phyloP scores from a whole-genome alignment of 2,329 filamentous ascomycete species.

The Diplodia intermedia region DNA sequence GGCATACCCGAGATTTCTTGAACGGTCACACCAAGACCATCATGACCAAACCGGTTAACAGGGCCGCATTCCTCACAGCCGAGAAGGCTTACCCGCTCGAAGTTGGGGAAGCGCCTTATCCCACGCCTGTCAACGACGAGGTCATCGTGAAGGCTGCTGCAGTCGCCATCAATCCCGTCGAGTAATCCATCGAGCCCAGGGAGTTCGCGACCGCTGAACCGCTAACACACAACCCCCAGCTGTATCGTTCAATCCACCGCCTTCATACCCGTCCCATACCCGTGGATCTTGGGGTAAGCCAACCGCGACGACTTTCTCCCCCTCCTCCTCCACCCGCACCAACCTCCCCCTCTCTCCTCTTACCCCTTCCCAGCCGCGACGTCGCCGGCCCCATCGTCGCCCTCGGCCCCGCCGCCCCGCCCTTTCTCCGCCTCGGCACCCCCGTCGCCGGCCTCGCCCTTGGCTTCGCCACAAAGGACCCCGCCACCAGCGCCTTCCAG shows the following conservation, averaged over 20 bases:
- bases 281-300: constrained; percentile 43
- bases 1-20: background rate
- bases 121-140: constrained; percentile 54
- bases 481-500: constrained; percentile 39
- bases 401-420: constrained; percentile 37
- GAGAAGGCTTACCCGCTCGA: constrained; percentile 42
- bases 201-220: too few relatives aligned
- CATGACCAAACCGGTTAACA: background rate
- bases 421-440: constrained; percentile 24
- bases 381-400: constrained; percentile 48
- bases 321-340: background rate
- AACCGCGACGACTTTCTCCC: background rate
- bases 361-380: constrained; percentile 36
- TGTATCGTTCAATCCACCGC: constrained; percentile 38
- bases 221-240: background rate
- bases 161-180: constrained; percentile 58
- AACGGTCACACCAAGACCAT: background rate
- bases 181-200: constrained; percentile 36
- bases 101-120: constrained; percentile 50
- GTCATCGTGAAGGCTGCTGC: constrained; percentile 58
- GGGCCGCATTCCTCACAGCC: constrained; percentile 21
- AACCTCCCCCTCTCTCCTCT: constrained; percentile 29
- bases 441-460: constrained; percentile 40
- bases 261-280: constrained; percentile 38
- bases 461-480: constrained; percentile 43